Evolutionary conservation across 1,284 basidiomycete genomes (phyloP), one percentile per base, ranked within the genome.

Genomic region (Ganoderma lucidum): DNA sequence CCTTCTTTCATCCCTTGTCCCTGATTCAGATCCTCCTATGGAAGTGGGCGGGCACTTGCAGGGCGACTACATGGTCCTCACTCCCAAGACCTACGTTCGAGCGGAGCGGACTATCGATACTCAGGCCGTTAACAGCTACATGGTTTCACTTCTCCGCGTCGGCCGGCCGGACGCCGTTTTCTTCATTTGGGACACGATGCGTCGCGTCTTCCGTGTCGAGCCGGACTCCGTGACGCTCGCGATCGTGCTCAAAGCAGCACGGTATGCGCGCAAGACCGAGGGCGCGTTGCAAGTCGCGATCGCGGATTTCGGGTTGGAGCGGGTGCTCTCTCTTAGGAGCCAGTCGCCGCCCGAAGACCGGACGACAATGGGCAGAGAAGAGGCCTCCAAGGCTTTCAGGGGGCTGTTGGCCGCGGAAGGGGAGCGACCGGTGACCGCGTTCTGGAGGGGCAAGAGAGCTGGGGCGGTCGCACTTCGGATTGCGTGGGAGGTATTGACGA

Each of bases 81-180:
- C 14, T 15, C 59, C 59, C 23, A 61, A 41, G 39, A 61, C 39
- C 6, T 42, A 51, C 35, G 32, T 37, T n/a, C 45, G 30, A 39
- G 62, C 32, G n/a, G 62, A 35, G n/a, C 44, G 45, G 23, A 45
- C 39, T 15, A 32, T 79, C 32, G 74, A 83, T 37, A 75, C 78
- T 0, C 77, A 81, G 30, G 79, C 83, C 0, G 76, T 92, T 63
- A 91, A 91, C 73, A 78, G 82, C 23, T 86, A 90, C 73, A 84
- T 94, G 81, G 78, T 82, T 8, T 75, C 83, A 3, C 79, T 89
- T n/a, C 82, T 82, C 35, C 83, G 83, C 30, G 81, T 82, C 19
- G 81, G 82, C 17, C 84, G 89, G 4, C 90, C 89, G 0, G 90
- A 91, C 72, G 78, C 85, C 2, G 84, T 90, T 2, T 91, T 90